Evolutionary conservation across 1,284 basidiomycete species (phyloP).

Genomic region (Sanguinoderma infundibulare): DNA sequence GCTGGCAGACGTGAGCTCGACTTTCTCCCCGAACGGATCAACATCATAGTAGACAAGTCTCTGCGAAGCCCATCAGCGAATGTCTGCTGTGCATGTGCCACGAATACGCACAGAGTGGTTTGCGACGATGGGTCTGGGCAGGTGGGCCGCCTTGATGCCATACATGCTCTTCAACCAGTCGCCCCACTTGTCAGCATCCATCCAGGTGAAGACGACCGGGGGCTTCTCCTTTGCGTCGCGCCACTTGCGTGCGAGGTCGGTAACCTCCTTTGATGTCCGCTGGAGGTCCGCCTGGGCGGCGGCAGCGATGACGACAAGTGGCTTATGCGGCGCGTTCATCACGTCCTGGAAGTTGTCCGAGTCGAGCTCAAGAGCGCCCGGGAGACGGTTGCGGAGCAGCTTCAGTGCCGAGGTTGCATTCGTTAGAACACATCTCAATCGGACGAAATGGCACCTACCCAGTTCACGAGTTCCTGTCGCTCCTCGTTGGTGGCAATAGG

Average conservation of each 20-base stretch:
- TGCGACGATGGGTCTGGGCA: slow-evolving; percentile 70
- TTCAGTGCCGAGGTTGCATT: slow-evolving; percentile 1
- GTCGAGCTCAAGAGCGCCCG: slow-evolving; percentile 71
- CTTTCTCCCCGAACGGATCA: slow-evolving; percentile 52
- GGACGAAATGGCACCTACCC: slow-evolving; percentile 24
- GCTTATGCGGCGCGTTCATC: slow-evolving; percentile 76
- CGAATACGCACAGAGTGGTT: slow-evolving; percentile 72
- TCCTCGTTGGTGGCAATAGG: slow-evolving; percentile 8
- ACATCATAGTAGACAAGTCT: slow-evolving; percentile 70
- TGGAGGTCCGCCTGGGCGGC: slow-evolving; percentile 43
- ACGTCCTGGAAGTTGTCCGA: slow-evolving; percentile 78
- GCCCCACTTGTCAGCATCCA: slow-evolving; percentile 81
- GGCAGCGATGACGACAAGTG: slow-evolving; percentile 79
- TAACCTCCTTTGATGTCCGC: slow-evolving; percentile 51
- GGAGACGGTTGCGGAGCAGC: slow-evolving; percentile 62
- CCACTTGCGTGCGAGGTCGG: slow-evolving; percentile 70
- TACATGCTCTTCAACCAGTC: slow-evolving; percentile 92
- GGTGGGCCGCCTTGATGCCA: slow-evolving; percentile 48
- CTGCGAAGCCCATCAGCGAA: slow-evolving; percentile 41
- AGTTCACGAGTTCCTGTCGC: slow-evolving; percentile 26
- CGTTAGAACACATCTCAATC: background rate
- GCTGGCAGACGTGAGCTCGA: slow-evolving; percentile 59
- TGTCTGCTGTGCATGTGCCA: background rate
- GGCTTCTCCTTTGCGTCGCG: slow-evolving; percentile 45
- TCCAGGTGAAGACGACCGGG: slow-evolving; percentile 84